These are phyloP conservation scores for Rhizopogon vulgaris DNA, from an alignment of 768 basidiomycete species.

Conservation along the genomic window DNA sequence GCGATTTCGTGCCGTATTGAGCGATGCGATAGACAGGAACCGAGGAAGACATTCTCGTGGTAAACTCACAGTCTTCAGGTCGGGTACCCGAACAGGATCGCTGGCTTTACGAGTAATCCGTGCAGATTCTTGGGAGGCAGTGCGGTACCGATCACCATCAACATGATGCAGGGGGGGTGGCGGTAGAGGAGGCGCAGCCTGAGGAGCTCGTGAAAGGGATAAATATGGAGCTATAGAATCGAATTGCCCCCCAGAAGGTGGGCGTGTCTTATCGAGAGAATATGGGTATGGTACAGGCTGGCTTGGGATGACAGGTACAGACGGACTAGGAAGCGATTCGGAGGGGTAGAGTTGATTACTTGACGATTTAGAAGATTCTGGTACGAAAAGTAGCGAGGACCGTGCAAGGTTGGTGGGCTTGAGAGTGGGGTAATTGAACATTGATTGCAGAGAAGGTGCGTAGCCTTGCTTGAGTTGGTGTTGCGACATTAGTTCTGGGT, in stretches of 20 bases:
- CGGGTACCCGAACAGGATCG: conserved; percentile 29
- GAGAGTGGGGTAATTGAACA: conserved; percentile 45
- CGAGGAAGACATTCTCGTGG: conserved; percentile 69
- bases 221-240: conserved; percentile 10
- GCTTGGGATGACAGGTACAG: conserved; percentile 20
- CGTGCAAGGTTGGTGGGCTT: conserved; percentile 27
- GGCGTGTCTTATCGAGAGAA: conserved; percentile 5
- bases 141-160: conserved; percentile 24
- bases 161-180: conserved; percentile 17
- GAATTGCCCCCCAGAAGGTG: not conserved
- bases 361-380: conserved; percentile 21
- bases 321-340: conserved; percentile 29
- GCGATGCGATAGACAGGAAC: conserved; percentile 71
- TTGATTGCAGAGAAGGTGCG: conserved; percentile 68
- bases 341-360: conserved; percentile 24
- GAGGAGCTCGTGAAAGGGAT: conserved; percentile 20
- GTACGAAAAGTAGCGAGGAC: conserved; percentile 42
- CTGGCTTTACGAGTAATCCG: conserved; percentile 25
- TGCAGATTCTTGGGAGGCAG: conserved; percentile 28
- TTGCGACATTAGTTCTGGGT: conserved; percentile 71
- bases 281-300: conserved; percentile 11
- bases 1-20: conserved; percentile 70
- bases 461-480: conserved; percentile 79
- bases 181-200: conserved; percentile 16
- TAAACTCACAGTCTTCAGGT: conserved; percentile 59